These are phyloP conservation scores for Taphrina wiesneri DNA, from an alignment of 1,139 yeast species.

Conservation along the genomic window DNA sequence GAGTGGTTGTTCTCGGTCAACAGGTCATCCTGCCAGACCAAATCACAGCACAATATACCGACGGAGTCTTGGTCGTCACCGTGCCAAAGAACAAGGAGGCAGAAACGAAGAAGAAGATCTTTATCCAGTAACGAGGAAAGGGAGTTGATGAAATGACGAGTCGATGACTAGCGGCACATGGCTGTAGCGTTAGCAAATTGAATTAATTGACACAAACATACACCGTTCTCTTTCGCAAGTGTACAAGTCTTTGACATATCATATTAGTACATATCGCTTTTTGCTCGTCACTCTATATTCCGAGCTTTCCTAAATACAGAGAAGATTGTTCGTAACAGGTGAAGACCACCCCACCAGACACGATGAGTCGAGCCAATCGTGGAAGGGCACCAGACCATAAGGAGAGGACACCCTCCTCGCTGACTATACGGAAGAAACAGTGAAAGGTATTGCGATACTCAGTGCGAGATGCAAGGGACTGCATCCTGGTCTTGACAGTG, in stretches of 20 bases:
- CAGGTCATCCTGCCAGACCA: conserved; percentile 56
- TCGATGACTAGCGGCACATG: background rate
- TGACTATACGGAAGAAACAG: conserved; percentile 77
- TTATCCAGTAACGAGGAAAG: background rate
- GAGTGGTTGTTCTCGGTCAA: conserved; percentile 57
- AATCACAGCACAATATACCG: conserved; percentile 55
- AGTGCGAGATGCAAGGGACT: conserved; percentile 76
- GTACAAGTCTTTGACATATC: too few species aligned
- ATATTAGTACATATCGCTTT: background rate
- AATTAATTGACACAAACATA: background rate
- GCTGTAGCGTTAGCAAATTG: conserved; percentile 1
- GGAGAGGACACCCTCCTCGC: conserved; percentile 84
- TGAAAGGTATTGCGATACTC: conserved; percentile 72
- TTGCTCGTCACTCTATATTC: conserved; percentile 2
- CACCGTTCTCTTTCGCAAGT: too few species aligned
- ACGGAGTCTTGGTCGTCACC: conserved; percentile 56
- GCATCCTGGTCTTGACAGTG: conserved; percentile 97
- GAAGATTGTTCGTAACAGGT: conserved; percentile 53
- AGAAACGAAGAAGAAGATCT: conserved; percentile 37
- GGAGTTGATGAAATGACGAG: background rate
- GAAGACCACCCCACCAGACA: conserved; percentile 95
- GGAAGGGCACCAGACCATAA: conserved; percentile 99
- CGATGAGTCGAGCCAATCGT: conserved; percentile 81
- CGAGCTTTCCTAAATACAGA: conserved; percentile 16
- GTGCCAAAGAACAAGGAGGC: conserved; percentile 50